phyloP scores from a whole-genome alignment of 176 grass and related monocot species.

The Pontederia paniculata region DNA sequence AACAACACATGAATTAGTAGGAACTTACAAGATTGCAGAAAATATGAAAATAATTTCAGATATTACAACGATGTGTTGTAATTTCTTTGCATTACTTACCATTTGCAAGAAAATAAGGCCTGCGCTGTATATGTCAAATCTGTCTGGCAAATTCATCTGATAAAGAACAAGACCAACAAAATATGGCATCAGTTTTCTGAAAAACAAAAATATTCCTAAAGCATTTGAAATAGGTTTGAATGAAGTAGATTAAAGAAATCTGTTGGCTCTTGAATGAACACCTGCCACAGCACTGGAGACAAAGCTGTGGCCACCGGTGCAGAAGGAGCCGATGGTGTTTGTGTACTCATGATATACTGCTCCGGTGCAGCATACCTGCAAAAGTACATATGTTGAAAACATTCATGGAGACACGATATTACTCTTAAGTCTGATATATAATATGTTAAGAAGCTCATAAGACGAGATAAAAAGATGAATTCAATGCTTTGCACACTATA shows the following conservation, averaged over 20 bases:
- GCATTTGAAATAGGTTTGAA: neutral
- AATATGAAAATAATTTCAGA: too few relatives aligned
- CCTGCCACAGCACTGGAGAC: conserved; percentile 97
- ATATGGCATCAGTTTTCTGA: neutral
- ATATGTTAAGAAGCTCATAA: too few relatives aligned
- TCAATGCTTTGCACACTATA: too few relatives aligned
- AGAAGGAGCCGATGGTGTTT: conserved; percentile 94
- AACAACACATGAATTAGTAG: too few relatives aligned
- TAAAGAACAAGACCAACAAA: conserved; percentile 13
- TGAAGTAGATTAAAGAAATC: neutral
- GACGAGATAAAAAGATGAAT: too few relatives aligned
- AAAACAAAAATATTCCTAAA: neutral
- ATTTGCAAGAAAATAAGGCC: conserved; percentile 92
- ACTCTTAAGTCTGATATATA: too few relatives aligned
- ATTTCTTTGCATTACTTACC: conserved; percentile 41
- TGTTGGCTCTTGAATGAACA: conserved; percentile 7
- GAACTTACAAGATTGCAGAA: too few relatives aligned
- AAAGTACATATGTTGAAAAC: conserved; percentile 13
- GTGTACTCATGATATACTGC: conserved; percentile 99
- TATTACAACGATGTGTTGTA: neutral
- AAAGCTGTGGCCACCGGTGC: conserved; percentile 87
- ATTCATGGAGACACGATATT: conserved; percentile 14
- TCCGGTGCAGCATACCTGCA: conserved; percentile 92
- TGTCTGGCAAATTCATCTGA: conserved; percentile 98
- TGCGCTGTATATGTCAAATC: conserved; percentile 98